Conservation (phyloP, 306 rosid species). For the Vicia sativa region DNA sequence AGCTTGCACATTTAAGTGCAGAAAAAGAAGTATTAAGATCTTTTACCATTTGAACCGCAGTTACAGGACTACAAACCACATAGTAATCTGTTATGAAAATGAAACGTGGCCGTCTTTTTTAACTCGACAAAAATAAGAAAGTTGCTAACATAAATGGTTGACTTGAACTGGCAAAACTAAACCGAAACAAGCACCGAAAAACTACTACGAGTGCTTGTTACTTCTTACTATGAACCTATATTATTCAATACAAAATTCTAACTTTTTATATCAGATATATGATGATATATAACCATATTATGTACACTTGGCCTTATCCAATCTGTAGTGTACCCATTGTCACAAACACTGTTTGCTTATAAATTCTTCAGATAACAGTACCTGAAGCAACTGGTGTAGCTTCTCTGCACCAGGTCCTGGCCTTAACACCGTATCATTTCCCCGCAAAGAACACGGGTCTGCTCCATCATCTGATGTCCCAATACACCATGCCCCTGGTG, state of each 20-base stretch:
- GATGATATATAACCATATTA: conserved; percentile 47
- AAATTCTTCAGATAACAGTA: conserved; percentile 65
- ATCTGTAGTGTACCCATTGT: conserved; percentile 36
- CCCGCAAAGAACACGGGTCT: conserved; percentile 76
- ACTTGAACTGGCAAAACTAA: conserved; percentile 6
- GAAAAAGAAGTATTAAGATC: too few relatives aligned
- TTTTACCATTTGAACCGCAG: too few relatives aligned
- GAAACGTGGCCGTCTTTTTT: conserved; percentile 20
- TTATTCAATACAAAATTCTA: conserved; percentile 42
- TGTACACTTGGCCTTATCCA: conserved; percentile 60
- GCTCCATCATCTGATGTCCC: conserved; percentile 64
- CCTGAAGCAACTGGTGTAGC: conserved; percentile 60
- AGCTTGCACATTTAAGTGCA: too few relatives aligned
- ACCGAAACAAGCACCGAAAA: conserved; percentile 41
- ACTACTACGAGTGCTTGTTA: conserved; percentile 41
- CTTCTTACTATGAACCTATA: conserved; percentile 39
- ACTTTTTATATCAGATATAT: conserved; percentile 43
- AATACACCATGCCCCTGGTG: conserved; percentile 89
- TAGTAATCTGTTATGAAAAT: neutral
- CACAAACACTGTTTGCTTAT: conserved; percentile 69
- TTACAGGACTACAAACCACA: too few relatives aligned
- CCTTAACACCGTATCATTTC: conserved; percentile 66
- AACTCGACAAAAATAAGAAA: conserved; percentile 32
- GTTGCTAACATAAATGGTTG: conserved; percentile 35
- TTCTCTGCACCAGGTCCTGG: conserved; percentile 86